A percentile compares a stretch with the other conserved stretches of the same genome.
Evolutionary conservation across 768 basidiomycete genomes (phyloP).

Genomic region (Pleurotus ostreatus): DNA sequence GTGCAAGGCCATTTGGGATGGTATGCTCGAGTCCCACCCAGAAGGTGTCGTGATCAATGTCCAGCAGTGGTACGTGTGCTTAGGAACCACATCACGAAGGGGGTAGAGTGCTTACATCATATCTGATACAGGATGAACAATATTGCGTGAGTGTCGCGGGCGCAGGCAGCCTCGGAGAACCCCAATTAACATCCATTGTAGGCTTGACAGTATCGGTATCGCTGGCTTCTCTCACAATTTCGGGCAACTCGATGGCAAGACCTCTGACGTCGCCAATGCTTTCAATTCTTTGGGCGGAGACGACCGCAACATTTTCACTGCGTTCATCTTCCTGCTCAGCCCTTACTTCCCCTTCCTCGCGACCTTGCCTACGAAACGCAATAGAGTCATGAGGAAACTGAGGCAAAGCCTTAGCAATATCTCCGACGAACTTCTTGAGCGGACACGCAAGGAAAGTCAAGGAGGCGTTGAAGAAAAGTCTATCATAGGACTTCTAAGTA

Average conservation of each 20-base stretch:
- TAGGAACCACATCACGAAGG: too few relatives aligned
- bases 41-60: conserved; percentile 38
- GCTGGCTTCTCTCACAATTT: conserved; percentile 61
- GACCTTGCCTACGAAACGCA: conserved; percentile 32
- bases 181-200: conserved; percentile 14
- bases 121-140: conserved; percentile 35
- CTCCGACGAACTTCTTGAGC: conserved; percentile 33
- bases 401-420: conserved; percentile 31
- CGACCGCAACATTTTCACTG: conserved; percentile 19
- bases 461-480: conserved; percentile 31
- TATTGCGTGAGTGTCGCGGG: conserved; percentile 29
- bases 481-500: conserved; percentile 34
- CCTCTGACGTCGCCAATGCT: conserved; percentile 33
- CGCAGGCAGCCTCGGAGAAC: too few relatives aligned
- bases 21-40: conserved; percentile 20
- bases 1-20: conserved; percentile 29
- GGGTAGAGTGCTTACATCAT: not conserved
- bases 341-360: conserved; percentile 31
- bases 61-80: conserved; percentile 28
- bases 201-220: conserved; percentile 55
- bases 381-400: conserved; percentile 24
- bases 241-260: conserved; percentile 44
- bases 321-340: conserved; percentile 26
- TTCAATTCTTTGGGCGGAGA: conserved; percentile 34
- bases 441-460: conserved; percentile 28